A percentile compares a stretch with the other conserved stretches of the same genome.
phyloP scores from a whole-genome alignment of 495 filamentous ascomycete species.

The Neurospora cerealis region DNA sequence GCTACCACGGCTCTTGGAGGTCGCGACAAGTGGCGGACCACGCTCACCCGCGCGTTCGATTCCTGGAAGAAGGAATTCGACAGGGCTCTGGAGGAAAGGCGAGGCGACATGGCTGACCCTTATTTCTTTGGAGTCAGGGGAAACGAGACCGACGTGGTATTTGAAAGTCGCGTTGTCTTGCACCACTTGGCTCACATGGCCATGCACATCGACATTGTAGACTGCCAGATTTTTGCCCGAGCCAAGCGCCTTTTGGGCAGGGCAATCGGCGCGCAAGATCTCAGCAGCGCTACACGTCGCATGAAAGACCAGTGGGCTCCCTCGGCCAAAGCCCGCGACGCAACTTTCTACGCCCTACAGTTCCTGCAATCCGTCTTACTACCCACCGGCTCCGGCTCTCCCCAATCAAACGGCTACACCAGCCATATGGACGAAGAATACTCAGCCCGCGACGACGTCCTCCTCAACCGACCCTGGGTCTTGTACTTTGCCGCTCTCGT shows the following conservation, averaged over 20 bases:
- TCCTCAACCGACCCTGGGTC: conserved; percentile 95
- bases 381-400: conserved; percentile 32
- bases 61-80: conserved; percentile 94
- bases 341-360: conserved; percentile 84
- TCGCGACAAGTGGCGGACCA: conserved; percentile 84
- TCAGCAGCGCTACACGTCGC: conserved; percentile 65
- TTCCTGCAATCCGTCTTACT: conserved; percentile 76
- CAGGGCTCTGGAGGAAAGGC: conserved; percentile 47
- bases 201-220: conserved; percentile 95
- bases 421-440: conserved; percentile 39
- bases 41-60: conserved; percentile 83
- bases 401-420: conserved; percentile 24
- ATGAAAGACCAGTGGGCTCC: conserved; percentile 90
- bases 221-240: conserved; percentile 91
- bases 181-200: conserved; percentile 96
- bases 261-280: conserved; percentile 72
- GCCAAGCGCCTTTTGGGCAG: conserved; percentile 77
- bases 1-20: conserved; percentile 72
- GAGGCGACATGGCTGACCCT: conserved; percentile 32
- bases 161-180: conserved; percentile 77
- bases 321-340: conserved; percentile 82
- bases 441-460: conserved; percentile 76
- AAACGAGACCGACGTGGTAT: conserved; percentile 64
- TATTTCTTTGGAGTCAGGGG: conserved; percentile 35
- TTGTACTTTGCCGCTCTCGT: conserved; percentile 87